Evolutionary conservation across 176 grass and related monocot species (phyloP).

Genomic region (Oryza meyeriana): DNA sequence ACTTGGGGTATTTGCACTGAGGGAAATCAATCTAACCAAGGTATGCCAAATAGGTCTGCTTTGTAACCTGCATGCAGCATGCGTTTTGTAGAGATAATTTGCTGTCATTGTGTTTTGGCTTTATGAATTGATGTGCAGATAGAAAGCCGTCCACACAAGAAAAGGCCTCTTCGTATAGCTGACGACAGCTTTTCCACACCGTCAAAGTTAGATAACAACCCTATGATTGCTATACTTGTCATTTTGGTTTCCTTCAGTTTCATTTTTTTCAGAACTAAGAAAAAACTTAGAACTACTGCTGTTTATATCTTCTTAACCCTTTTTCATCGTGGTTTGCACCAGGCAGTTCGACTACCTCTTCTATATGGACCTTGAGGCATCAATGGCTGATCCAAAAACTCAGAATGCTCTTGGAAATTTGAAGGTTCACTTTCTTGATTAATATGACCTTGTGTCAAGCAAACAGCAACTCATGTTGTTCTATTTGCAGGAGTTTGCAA

Average conservation of each 20-base stretch:
- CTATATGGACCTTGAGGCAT: slow-evolving; percentile 90
- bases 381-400: slow-evolving; percentile 81
- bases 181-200: slow-evolving; percentile 52
- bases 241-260: not conserved
- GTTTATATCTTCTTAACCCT: not conserved
- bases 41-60: slow-evolving; percentile 35
- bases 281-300: not conserved
- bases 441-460: not conserved
- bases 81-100: slow-evolving; percentile 29
- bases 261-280: not conserved
- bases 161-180: slow-evolving; percentile 63
- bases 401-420: slow-evolving; percentile 85
- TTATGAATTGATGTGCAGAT: slow-evolving; percentile 55
- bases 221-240: not conserved
- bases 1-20: slow-evolving; percentile 87
- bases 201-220: slow-evolving; percentile 56
- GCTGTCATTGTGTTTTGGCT: not conserved
- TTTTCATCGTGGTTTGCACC: slow-evolving; percentile 16
- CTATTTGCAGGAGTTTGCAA: slow-evolving; percentile 78
- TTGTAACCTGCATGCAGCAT: slow-evolving; percentile 13
- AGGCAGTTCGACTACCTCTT: slow-evolving; percentile 98
- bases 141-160: slow-evolving; percentile 85
- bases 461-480: slow-evolving; percentile 20
- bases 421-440: slow-evolving; percentile 49
- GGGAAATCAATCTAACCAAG: slow-evolving; percentile 91